Percentiles rank a stretch among this genome's conserved stretches.
Evolutionary conservation across 306 rosid species (phyloP).

Genomic region (Quercus variabilis): DNA sequence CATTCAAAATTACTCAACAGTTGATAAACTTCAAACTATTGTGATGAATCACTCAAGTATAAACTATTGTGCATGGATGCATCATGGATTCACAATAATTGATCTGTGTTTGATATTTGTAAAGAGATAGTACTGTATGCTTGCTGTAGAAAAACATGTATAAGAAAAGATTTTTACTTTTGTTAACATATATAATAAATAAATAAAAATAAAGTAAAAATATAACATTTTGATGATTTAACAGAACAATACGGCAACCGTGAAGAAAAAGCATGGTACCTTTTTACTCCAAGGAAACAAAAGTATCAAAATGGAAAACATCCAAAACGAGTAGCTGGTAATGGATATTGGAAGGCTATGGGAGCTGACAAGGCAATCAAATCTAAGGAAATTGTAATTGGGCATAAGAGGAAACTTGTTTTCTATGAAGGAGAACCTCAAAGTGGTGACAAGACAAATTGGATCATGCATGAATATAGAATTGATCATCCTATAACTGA

Average conservation of each 20-base stretch:
- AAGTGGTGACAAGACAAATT: conserved; percentile 20
- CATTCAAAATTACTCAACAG: too few relatives aligned
- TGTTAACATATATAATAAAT: too few relatives aligned
- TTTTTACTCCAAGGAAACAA: conserved; percentile 15
- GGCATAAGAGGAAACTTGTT: conserved; percentile 9
- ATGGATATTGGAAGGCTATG: conserved; percentile 22
- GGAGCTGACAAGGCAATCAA: neutral
- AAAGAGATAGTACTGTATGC: too few relatives aligned
- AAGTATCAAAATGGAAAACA: conserved; percentile 9
- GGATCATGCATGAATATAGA: conserved; percentile 30
- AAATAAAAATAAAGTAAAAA: too few relatives aligned
- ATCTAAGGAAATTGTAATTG: neutral
- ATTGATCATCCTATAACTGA: neutral
- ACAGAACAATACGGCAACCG: neutral
- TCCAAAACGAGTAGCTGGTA: conserved; percentile 3
- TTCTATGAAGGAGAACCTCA: conserved; percentile 20
- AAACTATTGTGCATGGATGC: too few relatives aligned
- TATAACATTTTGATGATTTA: too few relatives aligned
- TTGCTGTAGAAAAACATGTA: too few relatives aligned
- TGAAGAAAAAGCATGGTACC: conserved; percentile 19
- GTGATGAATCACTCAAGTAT: too few relatives aligned
- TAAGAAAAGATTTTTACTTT: too few relatives aligned
- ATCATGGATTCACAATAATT: too few relatives aligned
- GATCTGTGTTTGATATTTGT: too few relatives aligned
- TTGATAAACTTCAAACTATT: too few relatives aligned